Evolutionary conservation across 2,329 filamentous ascomycete species (phyloP), one percentile per base, ranked within the genome.

Genomic region (Cladorrhinum sp.): DNA sequence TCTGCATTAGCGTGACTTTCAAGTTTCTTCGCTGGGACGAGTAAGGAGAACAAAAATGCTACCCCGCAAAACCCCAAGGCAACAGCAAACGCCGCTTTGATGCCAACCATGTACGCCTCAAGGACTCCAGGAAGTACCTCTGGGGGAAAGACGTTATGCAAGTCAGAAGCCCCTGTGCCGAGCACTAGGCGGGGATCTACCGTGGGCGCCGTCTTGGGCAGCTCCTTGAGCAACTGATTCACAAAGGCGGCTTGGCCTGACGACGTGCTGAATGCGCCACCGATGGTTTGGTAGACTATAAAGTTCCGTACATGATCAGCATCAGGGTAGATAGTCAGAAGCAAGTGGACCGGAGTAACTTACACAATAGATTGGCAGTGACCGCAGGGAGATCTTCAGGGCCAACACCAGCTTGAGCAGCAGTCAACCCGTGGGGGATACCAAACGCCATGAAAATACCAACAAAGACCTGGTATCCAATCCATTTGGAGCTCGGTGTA

Each of bases 61-160:
- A 68, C 75, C 2, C 76, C 78, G 5, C 83, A 66, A 6, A 77
- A 74, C 32, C 9, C 32, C 32, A 36, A 36, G 1, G 79, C 76
- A 63, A 85, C 74, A 0, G 82, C 85, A 24, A 85, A 78, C 2
- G 79, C 77, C 6, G 86, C 82, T 67, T 85, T 85, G 67, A 87
- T 84, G 0, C 82, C 82, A 55, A 81, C 73, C 60, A 81, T 87
- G 72, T 90, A 90, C 0, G 82, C 83, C 0, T 68, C 55, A 16
- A 87, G 72, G 48, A 90, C 81, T 0, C 76, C 77, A 0, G 73
- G 68, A 0, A 88, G 68, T 63, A 76, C 76, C 12, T 81, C 69
- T 0, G 72, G 58, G 0, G 78, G 68, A 58, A 89, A 82, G 1
- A 73, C 73, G 3, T 50, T 22, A 60, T 81, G 78, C 32, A 90